phyloP scores from a whole-genome alignment of 345 rosid genomes.

The Gossypium raimondii region DNA sequence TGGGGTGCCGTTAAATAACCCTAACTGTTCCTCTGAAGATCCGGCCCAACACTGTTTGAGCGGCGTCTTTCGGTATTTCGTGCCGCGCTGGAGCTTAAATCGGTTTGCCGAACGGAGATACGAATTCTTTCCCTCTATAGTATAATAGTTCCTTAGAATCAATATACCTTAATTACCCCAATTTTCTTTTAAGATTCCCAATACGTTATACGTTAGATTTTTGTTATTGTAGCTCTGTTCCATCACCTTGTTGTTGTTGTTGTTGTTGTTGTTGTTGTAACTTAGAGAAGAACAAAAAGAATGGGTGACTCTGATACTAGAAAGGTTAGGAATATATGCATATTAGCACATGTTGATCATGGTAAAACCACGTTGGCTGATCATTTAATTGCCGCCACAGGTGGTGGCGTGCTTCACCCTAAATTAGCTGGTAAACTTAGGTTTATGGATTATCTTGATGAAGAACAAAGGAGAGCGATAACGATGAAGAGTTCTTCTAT shows the following conservation, averaged over 20 bases:
- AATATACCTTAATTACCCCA: background rate
- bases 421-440: constrained; percentile 81
- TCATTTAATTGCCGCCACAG: constrained; percentile 77
- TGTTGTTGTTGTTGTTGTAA: constrained; percentile 12
- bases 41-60: background rate
- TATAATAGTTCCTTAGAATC: background rate
- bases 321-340: constrained; percentile 72
- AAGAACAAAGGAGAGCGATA: constrained; percentile 94
- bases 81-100: background rate
- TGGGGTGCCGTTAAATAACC: background rate
- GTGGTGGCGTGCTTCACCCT: constrained; percentile 74
- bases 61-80: background rate
- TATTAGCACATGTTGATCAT: constrained; percentile 93
- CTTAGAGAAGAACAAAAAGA: background rate
- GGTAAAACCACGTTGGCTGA: constrained; percentile 96
- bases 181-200: background rate
- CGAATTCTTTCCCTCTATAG: background rate
- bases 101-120: background rate
- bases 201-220: background rate
- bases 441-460: constrained; percentile 89
- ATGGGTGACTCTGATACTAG: constrained; percentile 46
- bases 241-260: background rate
- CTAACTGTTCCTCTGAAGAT: background rate
- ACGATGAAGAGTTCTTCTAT: constrained; percentile 98
- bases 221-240: background rate